A percentile compares a stretch with the other conserved stretches of the same genome.
Conservation (phyloP, 352 stramenopile genomes). For the Pythium biforme region DNA sequence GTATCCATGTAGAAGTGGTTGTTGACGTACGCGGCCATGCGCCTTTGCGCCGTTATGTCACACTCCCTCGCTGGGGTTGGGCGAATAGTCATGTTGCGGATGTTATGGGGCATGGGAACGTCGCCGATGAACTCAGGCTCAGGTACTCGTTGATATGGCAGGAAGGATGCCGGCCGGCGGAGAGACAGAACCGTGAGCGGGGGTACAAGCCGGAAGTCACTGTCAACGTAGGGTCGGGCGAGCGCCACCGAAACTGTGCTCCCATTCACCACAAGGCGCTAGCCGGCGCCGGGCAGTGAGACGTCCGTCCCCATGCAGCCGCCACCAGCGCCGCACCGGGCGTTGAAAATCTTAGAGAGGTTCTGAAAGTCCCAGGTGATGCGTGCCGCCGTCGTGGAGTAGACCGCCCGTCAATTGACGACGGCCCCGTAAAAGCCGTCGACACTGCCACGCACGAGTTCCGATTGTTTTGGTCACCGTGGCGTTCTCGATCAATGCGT, state of each 20-base stretch:
- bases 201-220: not conserved
- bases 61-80: not conserved
- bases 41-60: not conserved
- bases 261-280: not conserved
- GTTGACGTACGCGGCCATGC: not conserved
- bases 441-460: no score
- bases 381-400: not conserved
- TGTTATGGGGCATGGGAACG: not conserved
- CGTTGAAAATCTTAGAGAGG: not conserved
- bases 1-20: constrained; percentile 5
- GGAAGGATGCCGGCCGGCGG: no score
- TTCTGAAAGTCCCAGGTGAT: not conserved
- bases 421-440: not conserved
- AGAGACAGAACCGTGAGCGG: not conserved
- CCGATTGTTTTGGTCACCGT: not conserved
- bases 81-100: not conserved
- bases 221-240: not conserved
- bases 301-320: constrained; percentile 5
- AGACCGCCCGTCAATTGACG: not conserved
- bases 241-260: not conserved
- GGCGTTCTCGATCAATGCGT: not conserved
- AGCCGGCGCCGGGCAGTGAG: not conserved
- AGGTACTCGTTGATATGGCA: no score
- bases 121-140: not conserved
- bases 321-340: not conserved